phyloP scores from a whole-genome alignment of 495 filamentous ascomycete genomes.

The Darksidea phi region DNA sequence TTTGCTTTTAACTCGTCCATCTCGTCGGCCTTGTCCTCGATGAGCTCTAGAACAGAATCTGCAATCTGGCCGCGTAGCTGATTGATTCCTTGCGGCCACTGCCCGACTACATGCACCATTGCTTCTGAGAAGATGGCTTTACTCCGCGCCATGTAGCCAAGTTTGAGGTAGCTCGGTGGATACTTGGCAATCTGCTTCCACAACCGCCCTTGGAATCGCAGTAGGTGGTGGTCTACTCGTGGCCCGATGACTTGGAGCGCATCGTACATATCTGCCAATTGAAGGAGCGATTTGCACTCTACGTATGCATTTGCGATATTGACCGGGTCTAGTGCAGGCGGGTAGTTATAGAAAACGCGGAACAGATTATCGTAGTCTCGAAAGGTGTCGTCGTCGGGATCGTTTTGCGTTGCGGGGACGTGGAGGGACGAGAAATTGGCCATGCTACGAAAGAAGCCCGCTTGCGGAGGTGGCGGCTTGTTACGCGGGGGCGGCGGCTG shows the following conservation, averaged over 20 bases:
- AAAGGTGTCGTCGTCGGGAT: slow-evolving; percentile 65
- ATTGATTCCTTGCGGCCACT: slow-evolving; percentile 79
- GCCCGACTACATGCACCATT: slow-evolving; percentile 85
- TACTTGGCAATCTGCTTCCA: slow-evolving; percentile 96
- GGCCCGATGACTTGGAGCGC: slow-evolving; percentile 82
- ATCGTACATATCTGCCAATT: slow-evolving; percentile 87
- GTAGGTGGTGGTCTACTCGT: slow-evolving; percentile 86
- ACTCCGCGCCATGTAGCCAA: slow-evolving; percentile 79
- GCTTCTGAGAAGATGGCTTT: slow-evolving; percentile 88
- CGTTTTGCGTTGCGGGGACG: slow-evolving; percentile 49
- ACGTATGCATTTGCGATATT: slow-evolving; percentile 89
- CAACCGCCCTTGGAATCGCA: slow-evolving; percentile 82
- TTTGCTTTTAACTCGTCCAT: slow-evolving; percentile 64
- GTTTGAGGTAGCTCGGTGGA: slow-evolving; percentile 82
- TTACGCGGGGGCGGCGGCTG: slow-evolving; percentile 50
- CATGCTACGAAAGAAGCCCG: slow-evolving; percentile 82
- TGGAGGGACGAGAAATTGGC: slow-evolving; percentile 67
- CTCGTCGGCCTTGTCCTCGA: slow-evolving; percentile 81
- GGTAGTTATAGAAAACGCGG: slow-evolving; percentile 88
- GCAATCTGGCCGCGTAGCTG: slow-evolving; percentile 71
- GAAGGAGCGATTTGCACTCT: slow-evolving; percentile 83
- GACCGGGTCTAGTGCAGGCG: slow-evolving; percentile 72
- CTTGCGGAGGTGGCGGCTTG: slow-evolving; percentile 55
- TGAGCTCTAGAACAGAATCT: slow-evolving; percentile 73
- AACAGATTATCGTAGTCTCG: slow-evolving; percentile 93